Conservation (phyloP, 306 rosid genomes). For the Oemleria cerasiformis region DNA sequence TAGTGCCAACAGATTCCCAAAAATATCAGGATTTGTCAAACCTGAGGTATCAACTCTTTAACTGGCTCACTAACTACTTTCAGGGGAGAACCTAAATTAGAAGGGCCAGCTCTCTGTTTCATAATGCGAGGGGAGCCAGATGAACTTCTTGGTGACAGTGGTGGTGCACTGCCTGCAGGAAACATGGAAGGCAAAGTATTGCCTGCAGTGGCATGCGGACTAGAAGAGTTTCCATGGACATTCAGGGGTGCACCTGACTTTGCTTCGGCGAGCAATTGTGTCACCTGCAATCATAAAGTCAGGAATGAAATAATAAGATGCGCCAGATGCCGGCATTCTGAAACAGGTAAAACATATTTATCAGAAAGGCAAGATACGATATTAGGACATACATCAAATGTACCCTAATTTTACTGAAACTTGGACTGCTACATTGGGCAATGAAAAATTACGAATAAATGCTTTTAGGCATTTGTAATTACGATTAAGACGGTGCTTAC, state of each 20-base stretch:
- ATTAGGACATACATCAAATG: background rate
- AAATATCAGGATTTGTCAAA: conserved; percentile 31
- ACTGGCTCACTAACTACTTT: conserved; percentile 93
- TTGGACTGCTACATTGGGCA: too few species aligned
- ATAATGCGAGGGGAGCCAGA: conserved; percentile 93
- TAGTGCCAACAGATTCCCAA: conserved; percentile 5
- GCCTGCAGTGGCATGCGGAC: conserved; percentile 77
- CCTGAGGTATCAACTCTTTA: conserved; percentile 98
- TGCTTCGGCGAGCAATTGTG: conserved; percentile 79
- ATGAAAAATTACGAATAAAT: background rate
- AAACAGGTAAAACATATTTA: background rate
- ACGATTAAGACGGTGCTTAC: background rate
- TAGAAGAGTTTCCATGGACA: conserved; percentile 85
- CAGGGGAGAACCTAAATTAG: conserved; percentile 87
- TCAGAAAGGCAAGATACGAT: conserved; percentile 6
- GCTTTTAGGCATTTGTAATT: background rate
- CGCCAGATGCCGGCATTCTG: too few species aligned
- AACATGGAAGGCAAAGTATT: conserved; percentile 93
- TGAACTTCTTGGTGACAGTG: conserved; percentile 87
- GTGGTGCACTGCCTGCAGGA: conserved; percentile 99
- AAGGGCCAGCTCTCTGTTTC: conserved; percentile 89
- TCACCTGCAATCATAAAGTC: conserved; percentile 45
- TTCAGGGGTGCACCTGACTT: conserved; percentile 87
- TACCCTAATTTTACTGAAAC: background rate
- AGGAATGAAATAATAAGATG: background rate